Evolutionary conservation across 2,329 filamentous ascomycete species (phyloP), one percentile per base, ranked within the genome.

Genomic region (Cladosporium sp.): DNA sequence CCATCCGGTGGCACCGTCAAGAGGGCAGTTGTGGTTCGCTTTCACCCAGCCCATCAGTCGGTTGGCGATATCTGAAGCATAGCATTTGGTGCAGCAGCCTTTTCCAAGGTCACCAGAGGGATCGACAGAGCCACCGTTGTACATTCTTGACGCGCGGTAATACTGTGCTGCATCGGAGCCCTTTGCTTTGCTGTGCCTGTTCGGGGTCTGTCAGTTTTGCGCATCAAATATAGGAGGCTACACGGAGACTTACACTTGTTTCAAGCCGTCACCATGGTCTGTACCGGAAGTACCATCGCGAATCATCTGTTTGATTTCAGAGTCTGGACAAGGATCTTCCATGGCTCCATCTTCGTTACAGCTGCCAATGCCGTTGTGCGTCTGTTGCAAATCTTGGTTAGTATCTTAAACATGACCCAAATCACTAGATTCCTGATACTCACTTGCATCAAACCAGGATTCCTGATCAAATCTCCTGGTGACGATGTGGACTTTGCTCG

Each of bases 31-130:
- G 50, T 63, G 61, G 35, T 55, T 56, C 5, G 66, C 69, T 62
- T 53, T 66, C 28, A 69, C 65, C 80, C 80, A 82, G 14, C 80
- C 79, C 18, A 74, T 73, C 50, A 84, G 73, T 53, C 81, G 76
- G 70, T 84, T 84, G 57, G 84, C 83, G 68, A 85, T 75, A 67
- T 86, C 84, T 21, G 76, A 79, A 10, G 79, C 76, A 71, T 86
- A 86, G 76, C 82, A 85, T 67, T 79, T 78, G 21, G 82, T 83
- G 35, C 77, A 79, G 71, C 82, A 77, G 37, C 80, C 81, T 49
- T 81, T 76, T 53, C 80, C 80, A 23, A 74, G 33, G 63, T 72
- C 63, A 2, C 68, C 67, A 23, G 59, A 68, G 10, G 65, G 33
- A 63, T 77, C 74, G 49, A 79, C 76, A 7, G 81, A 72, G 18